phyloP scores from a whole-genome alignment of 305 asterid species.

The Fraxinus sp. region DNA sequence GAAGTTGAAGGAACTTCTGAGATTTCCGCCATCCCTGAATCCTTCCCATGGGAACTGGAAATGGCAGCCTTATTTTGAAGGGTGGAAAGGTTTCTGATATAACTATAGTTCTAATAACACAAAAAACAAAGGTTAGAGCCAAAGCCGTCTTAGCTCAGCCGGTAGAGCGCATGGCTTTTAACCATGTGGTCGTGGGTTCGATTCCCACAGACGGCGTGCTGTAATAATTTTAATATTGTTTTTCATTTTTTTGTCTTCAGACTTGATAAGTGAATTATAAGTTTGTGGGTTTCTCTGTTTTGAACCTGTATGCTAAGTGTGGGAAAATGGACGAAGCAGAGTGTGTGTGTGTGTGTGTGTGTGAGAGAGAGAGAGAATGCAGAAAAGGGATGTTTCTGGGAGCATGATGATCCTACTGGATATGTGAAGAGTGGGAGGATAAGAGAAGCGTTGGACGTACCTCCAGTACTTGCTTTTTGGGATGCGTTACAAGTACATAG shows the following conservation, averaged over 20 bases:
- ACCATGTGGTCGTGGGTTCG: constrained; percentile 97
- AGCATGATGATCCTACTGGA: constrained; percentile 57
- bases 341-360: constrained; percentile 46
- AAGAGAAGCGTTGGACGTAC: constrained; percentile 42
- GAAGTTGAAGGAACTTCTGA: constrained; percentile 36
- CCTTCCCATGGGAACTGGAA: background rate
- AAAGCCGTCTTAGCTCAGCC: constrained; percentile 73
- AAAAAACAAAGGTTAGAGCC: too few species aligned
- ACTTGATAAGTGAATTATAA: too few species aligned
- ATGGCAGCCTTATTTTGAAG: background rate
- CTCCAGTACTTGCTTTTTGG: too few species aligned
- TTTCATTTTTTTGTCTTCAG: too few species aligned
- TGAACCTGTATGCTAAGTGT: constrained; percentile 7
- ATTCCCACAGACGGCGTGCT: constrained; percentile 81
- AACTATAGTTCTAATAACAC: rapidly evolving
- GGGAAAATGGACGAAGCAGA: constrained; percentile 60
- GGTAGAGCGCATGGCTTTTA: constrained; percentile 91
- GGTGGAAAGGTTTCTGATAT: background rate
- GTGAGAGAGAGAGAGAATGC: constrained; percentile 45
- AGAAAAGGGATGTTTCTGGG: constrained; percentile 60
- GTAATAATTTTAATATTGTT: too few species aligned
- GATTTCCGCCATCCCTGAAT: constrained; percentile 52
- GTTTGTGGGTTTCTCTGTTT: too few species aligned
- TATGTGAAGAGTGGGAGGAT: constrained; percentile 48
- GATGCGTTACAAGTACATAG: too few species aligned